A percentile compares a stretch with the other conserved stretches of the same genome.
Conservation (phyloP, 2,329 filamentous ascomycete species). For the Polychaeton citri region DNA sequence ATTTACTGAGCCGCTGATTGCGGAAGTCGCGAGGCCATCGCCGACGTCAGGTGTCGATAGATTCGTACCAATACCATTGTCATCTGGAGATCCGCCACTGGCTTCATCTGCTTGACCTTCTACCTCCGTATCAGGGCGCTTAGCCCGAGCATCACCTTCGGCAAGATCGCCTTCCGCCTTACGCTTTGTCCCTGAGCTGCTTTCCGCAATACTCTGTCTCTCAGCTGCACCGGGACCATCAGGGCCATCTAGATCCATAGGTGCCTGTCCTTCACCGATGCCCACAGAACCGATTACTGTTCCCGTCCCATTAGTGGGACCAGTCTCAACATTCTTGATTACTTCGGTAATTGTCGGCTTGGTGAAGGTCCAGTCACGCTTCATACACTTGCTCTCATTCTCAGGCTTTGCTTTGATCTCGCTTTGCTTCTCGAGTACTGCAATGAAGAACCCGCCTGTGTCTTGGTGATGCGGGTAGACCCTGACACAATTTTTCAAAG, state of each 20-base stretch:
- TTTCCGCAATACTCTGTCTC: not conserved
- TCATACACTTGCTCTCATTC: slow-evolving; percentile 35
- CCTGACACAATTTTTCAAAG: slow-evolving; percentile 80
- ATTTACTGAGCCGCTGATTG: slow-evolving; percentile 8
- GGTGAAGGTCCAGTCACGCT: slow-evolving; percentile 18
- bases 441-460: slow-evolving; percentile 95
- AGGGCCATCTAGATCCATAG: not conserved
- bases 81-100: not conserved
- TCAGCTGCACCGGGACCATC: not conserved
- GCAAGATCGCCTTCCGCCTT: not conserved
- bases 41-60: not conserved
- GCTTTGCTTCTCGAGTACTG: slow-evolving; percentile 78
- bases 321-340: slow-evolving; percentile 3
- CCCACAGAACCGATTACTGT: not conserved
- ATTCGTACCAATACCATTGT: not conserved
- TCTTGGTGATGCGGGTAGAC: slow-evolving; percentile 94
- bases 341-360: slow-evolving; percentile 8
- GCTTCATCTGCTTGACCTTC: not conserved
- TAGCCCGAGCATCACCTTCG: not conserved
- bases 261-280: not conserved
- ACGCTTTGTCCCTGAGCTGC: not conserved
- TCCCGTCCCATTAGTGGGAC: not conserved
- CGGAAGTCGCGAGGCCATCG: slow-evolving; percentile 8
- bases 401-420: slow-evolving; percentile 73
- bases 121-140: not conserved